Base-by-base conservation (phyloP, 202 grass and related monocot genomes). In the Schoenoplectus tabernaemontani region DNA sequence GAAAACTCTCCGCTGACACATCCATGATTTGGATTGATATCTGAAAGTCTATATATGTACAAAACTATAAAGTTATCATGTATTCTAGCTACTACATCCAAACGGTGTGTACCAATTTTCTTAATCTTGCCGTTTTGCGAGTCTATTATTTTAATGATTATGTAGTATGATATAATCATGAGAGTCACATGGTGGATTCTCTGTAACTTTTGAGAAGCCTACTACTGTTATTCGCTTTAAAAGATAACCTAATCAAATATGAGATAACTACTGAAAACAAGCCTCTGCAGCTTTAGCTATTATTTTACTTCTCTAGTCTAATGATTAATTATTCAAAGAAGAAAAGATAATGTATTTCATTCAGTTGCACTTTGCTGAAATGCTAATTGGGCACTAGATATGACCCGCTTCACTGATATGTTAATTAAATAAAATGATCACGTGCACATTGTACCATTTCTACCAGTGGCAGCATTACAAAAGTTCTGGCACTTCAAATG, bases 211-310 rank as follows among this genome's bases (percentile, higher is more conserved):
- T 34, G 9, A 59, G 26, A 78, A 58, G 12, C 12, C 19, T 32
- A 51, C 12, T 22, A 78, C 37, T 39, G 12, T 2, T 57, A 58
- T 58, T 7, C 17, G 53, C 17, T 59, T 23, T 22, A 16, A 38
- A 56, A n/a, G 33, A 22, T 78, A 59, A 26, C 20, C 4, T 23
- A 57, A 78, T 59, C 1, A 59, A 57, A 78, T 38, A 23, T 17
- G 16, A 59, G 16, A 78, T 59, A 59, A 78, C 44, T 72, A 4
- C 68, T 44, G 65, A 76, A 3, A 73, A 51, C 68, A 73, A 73
- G 13, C 17, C 33, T 33, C 24, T 30, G 68, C 68, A 73, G 68
- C 68, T 73, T 73, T 72, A 16, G 50, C 68, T 30, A 72, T 72
- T 32, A 72, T 15, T 50, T 48, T 65, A 65, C 13, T 46, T 48